Conservation (phyloP, 176 grass and related monocot species). For the Aegilops sharonensis region DNA sequence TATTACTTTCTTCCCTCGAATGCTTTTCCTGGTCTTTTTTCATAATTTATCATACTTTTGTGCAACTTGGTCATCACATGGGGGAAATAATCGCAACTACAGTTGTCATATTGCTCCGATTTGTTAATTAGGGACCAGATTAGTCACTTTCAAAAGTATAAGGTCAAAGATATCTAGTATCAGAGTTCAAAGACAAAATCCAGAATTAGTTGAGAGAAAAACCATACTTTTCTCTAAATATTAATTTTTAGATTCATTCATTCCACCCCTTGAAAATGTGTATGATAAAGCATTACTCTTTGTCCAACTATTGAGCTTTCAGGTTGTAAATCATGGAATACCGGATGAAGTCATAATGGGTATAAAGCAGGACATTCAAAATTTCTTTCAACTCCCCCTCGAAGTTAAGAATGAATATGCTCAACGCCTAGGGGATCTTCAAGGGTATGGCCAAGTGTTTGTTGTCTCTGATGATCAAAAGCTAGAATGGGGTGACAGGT, state of each 20-base stretch:
- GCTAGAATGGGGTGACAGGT: conserved; percentile 52
- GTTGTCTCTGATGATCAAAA: conserved; percentile 44
- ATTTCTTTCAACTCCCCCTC: conserved; percentile 44
- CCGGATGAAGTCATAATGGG: conserved; percentile 36
- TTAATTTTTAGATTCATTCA: not conserved
- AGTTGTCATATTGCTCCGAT: not conserved
- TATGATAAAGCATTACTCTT: not conserved
- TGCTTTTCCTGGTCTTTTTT: not conserved
- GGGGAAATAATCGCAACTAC: not conserved
- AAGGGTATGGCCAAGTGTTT: conserved; percentile 60
- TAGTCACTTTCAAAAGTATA: not conserved
- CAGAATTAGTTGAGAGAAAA: not conserved
- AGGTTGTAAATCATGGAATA: conserved; percentile 54
- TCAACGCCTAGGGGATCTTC: conserved; percentile 35
- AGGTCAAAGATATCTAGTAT: not conserved
- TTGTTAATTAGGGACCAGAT: not conserved
- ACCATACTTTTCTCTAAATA: not conserved
- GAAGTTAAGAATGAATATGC: conserved; percentile 40
- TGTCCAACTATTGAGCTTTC: not conserved
- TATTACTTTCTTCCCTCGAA: not conserved
- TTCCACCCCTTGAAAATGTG: not conserved
- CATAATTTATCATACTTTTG: not conserved
- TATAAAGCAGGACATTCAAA: conserved; percentile 24
- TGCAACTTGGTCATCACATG: not conserved
- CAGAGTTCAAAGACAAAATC: not conserved